These are phyloP conservation scores for Tricholomella constricta DNA, from an alignment of 768 basidiomycete genomes.

Conservation along the genomic window DNA sequence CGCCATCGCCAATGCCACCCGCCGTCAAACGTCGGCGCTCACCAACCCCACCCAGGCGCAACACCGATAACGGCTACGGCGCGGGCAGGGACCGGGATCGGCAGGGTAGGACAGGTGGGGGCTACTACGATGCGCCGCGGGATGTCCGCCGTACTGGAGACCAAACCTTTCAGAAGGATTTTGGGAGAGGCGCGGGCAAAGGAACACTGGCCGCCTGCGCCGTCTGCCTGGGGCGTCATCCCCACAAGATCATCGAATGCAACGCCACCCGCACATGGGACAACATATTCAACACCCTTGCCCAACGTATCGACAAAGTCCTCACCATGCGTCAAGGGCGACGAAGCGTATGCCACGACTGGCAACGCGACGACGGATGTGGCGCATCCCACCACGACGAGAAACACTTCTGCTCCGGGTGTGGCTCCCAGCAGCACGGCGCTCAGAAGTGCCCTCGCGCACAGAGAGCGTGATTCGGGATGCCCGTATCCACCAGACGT, in stretches of 20 bases:
- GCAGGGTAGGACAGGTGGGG: too few species aligned
- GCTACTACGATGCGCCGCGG: too few species aligned
- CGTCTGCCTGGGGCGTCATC: conserved; percentile 4
- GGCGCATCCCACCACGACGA: background rate
- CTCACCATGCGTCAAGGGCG: background rate
- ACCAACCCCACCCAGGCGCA: too few species aligned
- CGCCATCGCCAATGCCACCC: too few species aligned
- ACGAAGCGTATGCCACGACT: conserved; percentile 1
- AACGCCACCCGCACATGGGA: background rate
- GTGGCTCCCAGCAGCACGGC: background rate
- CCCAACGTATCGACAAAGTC: background rate
- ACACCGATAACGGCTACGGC: too few species aligned
- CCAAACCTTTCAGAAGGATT: too few species aligned
- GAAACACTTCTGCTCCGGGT: background rate
- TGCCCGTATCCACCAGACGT: too few species aligned
- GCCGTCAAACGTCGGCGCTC: too few species aligned
- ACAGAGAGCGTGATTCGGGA: background rate
- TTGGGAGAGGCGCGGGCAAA: too few species aligned
- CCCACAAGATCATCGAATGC: background rate
- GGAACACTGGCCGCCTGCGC: too few species aligned
- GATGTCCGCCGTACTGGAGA: too few species aligned
- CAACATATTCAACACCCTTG: background rate
- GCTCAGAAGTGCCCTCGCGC: conserved; percentile 1
- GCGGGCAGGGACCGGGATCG: too few species aligned
- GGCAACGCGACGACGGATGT: background rate